Conservation (phyloP, 2,329 filamentous ascomycete genomes). For the Blumeriella jaapii region DNA sequence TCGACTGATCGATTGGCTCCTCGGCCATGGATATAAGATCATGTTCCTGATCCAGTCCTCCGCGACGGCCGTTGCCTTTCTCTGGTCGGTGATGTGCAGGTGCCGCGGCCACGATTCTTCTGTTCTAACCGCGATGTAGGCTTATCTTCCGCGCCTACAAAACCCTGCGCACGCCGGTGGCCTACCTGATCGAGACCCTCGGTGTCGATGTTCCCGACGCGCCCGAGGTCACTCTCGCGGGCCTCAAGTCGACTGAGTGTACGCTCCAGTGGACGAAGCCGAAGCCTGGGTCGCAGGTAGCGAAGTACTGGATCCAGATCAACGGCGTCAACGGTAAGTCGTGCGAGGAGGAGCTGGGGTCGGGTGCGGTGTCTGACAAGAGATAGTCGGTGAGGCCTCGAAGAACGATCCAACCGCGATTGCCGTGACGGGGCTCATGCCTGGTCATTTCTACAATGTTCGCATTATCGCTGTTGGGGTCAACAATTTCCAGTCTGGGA, state of each 20-base stretch:
- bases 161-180: conserved; percentile 81
- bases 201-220: conserved; percentile 88
- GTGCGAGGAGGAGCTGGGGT: neutral
- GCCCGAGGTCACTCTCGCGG: conserved; percentile 81
- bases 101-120: neutral
- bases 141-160: conserved; percentile 76
- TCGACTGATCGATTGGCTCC: conserved; percentile 25
- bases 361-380: conserved; percentile 14
- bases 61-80: conserved; percentile 25
- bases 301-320: conserved; percentile 80
- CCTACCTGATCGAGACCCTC: conserved; percentile 79
- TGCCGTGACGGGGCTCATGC: conserved; percentile 76
- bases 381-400: conserved; percentile 69
- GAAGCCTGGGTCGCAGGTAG: conserved; percentile 50
- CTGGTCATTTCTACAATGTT: conserved; percentile 84
- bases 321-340: conserved; percentile 78
- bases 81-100: conserved; percentile 17
- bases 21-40: conserved; percentile 27
- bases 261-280: conserved; percentile 85
- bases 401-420: conserved; percentile 79
- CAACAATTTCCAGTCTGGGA: conserved; percentile 86
- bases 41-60: conserved; percentile 18
- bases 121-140: conserved; percentile 38
- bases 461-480: conserved; percentile 84
- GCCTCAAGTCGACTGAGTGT: conserved; percentile 76